Conservation (phyloP, 768 basidiomycete species). For the Omphalotus guepiniiformis region DNA sequence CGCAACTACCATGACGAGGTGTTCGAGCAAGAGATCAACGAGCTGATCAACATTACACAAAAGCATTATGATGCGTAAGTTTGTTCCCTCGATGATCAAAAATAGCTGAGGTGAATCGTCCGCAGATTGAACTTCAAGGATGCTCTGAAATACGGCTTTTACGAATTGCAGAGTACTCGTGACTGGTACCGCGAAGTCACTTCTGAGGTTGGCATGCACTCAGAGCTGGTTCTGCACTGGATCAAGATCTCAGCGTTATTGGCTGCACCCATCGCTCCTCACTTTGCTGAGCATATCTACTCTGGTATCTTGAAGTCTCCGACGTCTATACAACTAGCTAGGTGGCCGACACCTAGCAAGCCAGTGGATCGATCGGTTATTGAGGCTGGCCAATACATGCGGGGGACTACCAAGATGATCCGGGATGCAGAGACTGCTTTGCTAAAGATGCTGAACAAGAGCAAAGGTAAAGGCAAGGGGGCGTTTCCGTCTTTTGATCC, state of each 20-base stretch:
- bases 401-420: constrained; percentile 84
- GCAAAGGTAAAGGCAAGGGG: constrained; percentile 56
- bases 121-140: constrained; percentile 91
- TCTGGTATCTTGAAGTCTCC: constrained; percentile 64
- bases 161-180: constrained; percentile 86
- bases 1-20: constrained; percentile 82
- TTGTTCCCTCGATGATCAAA: not conserved
- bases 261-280: constrained; percentile 84
- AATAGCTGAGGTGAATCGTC: not conserved
- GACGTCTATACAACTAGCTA: constrained; percentile 75
- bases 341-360: constrained; percentile 68
- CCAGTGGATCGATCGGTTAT: constrained; percentile 62
- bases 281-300: constrained; percentile 93
- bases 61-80: constrained; percentile 77
- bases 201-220: constrained; percentile 86
- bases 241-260: constrained; percentile 78
- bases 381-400: constrained; percentile 82
- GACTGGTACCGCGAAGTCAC: constrained; percentile 98
- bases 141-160: constrained; percentile 92
- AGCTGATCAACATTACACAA: constrained; percentile 79
- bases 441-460: constrained; percentile 77
- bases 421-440: constrained; percentile 81
- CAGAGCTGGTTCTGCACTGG: constrained; percentile 82
- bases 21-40: constrained; percentile 89
- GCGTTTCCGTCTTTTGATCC: constrained; percentile 64